Conservation (phyloP, 345 rosid species). For the Heritiera littoralis region DNA sequence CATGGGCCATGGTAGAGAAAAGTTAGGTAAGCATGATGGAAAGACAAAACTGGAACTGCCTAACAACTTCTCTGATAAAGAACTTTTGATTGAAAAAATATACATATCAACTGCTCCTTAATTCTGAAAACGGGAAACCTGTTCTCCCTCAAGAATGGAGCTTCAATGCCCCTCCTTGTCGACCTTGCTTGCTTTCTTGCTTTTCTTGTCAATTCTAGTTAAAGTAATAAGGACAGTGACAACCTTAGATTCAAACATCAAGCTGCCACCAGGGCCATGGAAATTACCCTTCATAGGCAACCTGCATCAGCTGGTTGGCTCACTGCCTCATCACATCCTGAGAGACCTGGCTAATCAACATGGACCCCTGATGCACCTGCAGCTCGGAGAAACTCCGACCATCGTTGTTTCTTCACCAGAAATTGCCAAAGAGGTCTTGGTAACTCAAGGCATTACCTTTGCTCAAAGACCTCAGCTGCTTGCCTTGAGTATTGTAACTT, state of each 20-base stretch:
- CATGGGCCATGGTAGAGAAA: no score
- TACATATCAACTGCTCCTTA: background rate
- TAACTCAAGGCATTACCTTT: background rate
- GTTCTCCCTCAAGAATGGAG: background rate
- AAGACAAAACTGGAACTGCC: no score
- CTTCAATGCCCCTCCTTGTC: background rate
- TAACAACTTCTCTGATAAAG: no score
- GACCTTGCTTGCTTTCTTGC: background rate
- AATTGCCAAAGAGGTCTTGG: background rate
- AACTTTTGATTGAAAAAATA: no score
- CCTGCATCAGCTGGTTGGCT: background rate
- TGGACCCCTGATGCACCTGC: background rate
- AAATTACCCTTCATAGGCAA: background rate
- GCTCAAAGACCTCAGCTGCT: background rate
- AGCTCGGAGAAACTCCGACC: background rate
- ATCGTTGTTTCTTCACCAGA: background rate
- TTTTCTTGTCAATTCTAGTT: background rate
- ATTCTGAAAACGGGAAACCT: background rate
- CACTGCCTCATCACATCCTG: background rate
- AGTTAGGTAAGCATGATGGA: no score
- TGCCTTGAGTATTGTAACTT: background rate
- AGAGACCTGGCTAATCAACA: background rate
- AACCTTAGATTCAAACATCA: background rate
- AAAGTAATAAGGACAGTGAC: background rate
- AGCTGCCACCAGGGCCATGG: slow-evolving; percentile 1